Conservation (phyloP, 1,139 yeast genomes). For the Hanseniaspora uvarum region DNA sequence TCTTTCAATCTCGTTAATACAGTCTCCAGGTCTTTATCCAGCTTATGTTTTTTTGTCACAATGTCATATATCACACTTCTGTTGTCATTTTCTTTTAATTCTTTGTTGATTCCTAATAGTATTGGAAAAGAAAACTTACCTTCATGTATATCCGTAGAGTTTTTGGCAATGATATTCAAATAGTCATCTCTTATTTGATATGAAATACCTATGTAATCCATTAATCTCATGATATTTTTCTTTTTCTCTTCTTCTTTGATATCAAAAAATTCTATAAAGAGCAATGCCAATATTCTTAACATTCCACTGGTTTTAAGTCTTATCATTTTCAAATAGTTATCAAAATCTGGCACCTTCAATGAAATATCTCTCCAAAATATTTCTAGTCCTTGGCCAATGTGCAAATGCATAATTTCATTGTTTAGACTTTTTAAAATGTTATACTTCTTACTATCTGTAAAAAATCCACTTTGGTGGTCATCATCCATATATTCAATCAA, state of each 20-base stretch:
- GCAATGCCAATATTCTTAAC: conserved; percentile 53
- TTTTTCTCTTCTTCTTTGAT: not conserved
- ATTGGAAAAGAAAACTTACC: conserved; percentile 84
- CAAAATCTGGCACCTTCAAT: conserved; percentile 49
- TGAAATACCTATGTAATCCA: conserved; percentile 69
- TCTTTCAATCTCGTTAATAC: conserved; percentile 41
- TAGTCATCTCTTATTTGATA: conserved; percentile 81
- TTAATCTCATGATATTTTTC: conserved; percentile 38
- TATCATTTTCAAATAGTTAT: conserved; percentile 69
- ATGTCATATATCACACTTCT: conserved; percentile 35
- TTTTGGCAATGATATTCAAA: conserved; percentile 46
- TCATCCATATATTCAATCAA: conserved; percentile 31
- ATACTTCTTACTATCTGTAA: conserved; percentile 18
- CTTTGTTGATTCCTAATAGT: conserved; percentile 46
- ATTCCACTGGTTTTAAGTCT: conserved; percentile 83
- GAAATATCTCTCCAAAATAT: conserved; percentile 67
- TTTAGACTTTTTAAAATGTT: conserved; percentile 38
- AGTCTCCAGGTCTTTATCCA: conserved; percentile 37
- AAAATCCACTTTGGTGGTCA: conserved; percentile 18
- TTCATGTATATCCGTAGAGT: conserved; percentile 77
- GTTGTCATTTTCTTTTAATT: conserved; percentile 30
- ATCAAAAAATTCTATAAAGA: conserved; percentile 6
- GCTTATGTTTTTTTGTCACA: conserved; percentile 35
- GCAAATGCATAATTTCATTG: conserved; percentile 69
- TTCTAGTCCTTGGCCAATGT: conserved; percentile 82